Evolutionary conservation across 257 asterid genomes (phyloP).

Genomic region (Solanum commersonii): DNA sequence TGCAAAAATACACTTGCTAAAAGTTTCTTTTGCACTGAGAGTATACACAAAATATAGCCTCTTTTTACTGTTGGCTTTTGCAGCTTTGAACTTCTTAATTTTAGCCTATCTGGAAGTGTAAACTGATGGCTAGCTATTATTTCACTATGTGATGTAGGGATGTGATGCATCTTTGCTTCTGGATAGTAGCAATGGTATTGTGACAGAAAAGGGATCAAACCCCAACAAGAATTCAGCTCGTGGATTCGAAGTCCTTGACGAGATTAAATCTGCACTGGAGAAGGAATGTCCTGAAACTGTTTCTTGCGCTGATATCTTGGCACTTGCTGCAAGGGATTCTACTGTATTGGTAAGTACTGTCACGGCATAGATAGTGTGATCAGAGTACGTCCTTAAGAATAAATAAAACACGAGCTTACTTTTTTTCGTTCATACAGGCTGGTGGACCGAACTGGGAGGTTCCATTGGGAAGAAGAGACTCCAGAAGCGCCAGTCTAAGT

Average conservation of each 20-base stretch:
- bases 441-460: conserved; percentile 90
- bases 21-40: neutral
- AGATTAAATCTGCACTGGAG: conserved; percentile 75
- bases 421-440: conserved; percentile 21
- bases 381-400: neutral
- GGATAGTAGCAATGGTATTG: conserved; percentile 42
- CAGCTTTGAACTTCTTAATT: neutral
- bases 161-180: conserved; percentile 88
- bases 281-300: conserved; percentile 73
- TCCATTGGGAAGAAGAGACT: conserved; percentile 85
- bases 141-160: conserved; percentile 36
- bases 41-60: neutral
- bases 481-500: conserved; percentile 74
- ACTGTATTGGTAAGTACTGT: conserved; percentile 45
- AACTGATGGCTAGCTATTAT: neutral
- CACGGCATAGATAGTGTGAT: neutral
- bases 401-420: neutral
- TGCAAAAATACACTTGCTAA: neutral
- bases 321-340: conserved; percentile 85
- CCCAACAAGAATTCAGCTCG: conserved; percentile 79
- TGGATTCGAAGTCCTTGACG: conserved; percentile 77
- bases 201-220: conserved; percentile 56
- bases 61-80: neutral
- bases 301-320: conserved; percentile 82
- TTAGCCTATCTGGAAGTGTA: neutral